Percentiles rank a stretch among this genome's conserved stretches.
These are phyloP conservation scores for Sporothrix brasiliensis DNA, from an alignment of 2,329 filamentous ascomycete genomes.

Conservation along the genomic window DNA sequence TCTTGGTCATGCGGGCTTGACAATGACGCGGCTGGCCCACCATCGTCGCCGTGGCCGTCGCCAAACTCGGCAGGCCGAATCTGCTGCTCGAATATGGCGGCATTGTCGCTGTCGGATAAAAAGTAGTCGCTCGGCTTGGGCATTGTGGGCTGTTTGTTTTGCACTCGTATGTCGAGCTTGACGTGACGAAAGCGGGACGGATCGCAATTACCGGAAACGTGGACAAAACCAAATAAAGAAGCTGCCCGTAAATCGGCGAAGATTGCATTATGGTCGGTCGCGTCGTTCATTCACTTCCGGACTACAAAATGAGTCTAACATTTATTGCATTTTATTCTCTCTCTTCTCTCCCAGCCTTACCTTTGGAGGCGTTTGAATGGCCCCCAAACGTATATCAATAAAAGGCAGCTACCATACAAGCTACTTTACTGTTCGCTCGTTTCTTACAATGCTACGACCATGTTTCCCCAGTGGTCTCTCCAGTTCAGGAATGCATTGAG, in stretches of 20 bases:
- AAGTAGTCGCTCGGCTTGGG: constrained; percentile 29
- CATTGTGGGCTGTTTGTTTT: background rate
- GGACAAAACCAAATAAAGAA: too few relatives aligned
- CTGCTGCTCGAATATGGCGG: constrained; percentile 39
- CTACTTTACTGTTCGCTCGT: too few relatives aligned
- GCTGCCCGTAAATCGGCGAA: background rate
- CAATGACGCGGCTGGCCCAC: background rate
- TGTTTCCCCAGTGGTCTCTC: too few relatives aligned
- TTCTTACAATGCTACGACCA: too few relatives aligned
- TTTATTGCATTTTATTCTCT: too few relatives aligned
- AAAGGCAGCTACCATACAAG: too few relatives aligned
- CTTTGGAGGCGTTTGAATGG: too few relatives aligned
- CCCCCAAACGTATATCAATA: too few relatives aligned
- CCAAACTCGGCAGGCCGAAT: constrained; percentile 37
- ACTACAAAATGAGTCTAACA: too few relatives aligned
- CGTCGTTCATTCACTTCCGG: too few relatives aligned
- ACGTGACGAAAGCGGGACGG: background rate
- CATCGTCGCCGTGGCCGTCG: background rate
- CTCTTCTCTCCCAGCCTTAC: too few relatives aligned
- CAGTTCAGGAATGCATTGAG: too few relatives aligned
- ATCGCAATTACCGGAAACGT: background rate
- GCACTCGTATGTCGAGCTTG: background rate
- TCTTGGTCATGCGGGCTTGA: background rate
- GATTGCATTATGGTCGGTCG: background rate
- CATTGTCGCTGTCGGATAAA: constrained; percentile 37